These are phyloP conservation scores for Sambucus nigra DNA, from an alignment of 129 eudicot genomes.

Conservation along the genomic window DNA sequence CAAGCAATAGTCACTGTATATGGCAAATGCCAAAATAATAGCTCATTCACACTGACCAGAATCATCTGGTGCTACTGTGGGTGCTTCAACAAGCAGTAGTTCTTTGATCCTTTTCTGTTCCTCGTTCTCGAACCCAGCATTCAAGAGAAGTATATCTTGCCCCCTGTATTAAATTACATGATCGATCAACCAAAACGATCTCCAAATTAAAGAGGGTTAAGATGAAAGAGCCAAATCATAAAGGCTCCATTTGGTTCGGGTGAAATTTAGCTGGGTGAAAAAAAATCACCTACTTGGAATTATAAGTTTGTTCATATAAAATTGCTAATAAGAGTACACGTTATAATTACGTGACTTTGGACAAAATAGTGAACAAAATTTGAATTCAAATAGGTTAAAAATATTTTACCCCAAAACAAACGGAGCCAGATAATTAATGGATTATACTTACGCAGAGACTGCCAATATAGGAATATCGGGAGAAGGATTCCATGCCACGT, in stretches of 20 bases:
- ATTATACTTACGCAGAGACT: conserved; percentile 56
- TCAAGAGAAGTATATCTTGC: conserved; percentile 61
- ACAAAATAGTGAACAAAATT: too few species aligned
- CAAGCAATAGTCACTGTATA: neutral
- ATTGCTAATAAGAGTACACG: neutral
- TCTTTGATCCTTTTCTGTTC: conserved; percentile 46
- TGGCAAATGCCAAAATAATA: neutral
- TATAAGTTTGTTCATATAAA: neutral
- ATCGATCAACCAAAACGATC: neutral
- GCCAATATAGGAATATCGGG: conserved; percentile 76
- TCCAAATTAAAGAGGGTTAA: neutral
- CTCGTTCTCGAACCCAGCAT: conserved; percentile 63
- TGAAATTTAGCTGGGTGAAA: too few species aligned
- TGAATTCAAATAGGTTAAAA: too few species aligned
- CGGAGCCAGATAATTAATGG: too few species aligned
- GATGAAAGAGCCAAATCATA: too few species aligned
- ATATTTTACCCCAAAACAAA: too few species aligned
- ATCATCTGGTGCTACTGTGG: conserved; percentile 35
- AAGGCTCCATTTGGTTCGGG: too few species aligned
- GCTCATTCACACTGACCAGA: conserved; percentile 45
- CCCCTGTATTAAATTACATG: conserved; percentile 40
- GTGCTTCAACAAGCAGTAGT: conserved; percentile 53
- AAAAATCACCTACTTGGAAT: too few species aligned
- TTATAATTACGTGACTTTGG: too few species aligned
- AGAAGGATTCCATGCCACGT: conserved; percentile 94